These are phyloP conservation scores for Ophiostoma sp. DNA, from an alignment of 2,329 filamentous ascomycete genomes.

Conservation along the genomic window DNA sequence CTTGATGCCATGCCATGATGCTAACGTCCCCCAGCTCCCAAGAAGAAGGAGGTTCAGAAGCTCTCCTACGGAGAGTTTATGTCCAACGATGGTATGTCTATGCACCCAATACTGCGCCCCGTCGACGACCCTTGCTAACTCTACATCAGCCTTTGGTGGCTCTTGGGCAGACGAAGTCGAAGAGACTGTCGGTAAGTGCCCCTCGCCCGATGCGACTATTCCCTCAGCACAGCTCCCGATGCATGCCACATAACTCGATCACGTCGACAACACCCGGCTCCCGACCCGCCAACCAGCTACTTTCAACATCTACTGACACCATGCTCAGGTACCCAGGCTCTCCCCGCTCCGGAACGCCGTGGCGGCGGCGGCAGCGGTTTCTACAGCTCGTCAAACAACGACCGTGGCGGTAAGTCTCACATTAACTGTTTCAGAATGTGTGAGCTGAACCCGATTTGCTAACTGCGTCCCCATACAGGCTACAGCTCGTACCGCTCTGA, in stretches of 20 bases:
- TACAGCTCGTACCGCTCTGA: slow-evolving; percentile 54
- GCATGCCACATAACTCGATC: slow-evolving; percentile 13
- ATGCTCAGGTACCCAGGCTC: slow-evolving; percentile 50
- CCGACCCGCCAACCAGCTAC: not conserved
- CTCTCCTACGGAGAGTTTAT: slow-evolving; percentile 97
- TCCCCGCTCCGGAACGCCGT: slow-evolving; percentile 47
- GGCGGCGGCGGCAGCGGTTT: slow-evolving; percentile 32
- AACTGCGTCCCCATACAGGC: slow-evolving; percentile 7
- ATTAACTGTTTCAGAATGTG: not conserved
- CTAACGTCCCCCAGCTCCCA: slow-evolving; percentile 60
- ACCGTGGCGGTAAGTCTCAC: slow-evolving; percentile 26
- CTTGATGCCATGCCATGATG: slow-evolving; percentile 28
- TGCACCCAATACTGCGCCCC: not conserved
- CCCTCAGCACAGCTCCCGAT: not conserved
- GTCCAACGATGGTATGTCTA: slow-evolving; percentile 73
- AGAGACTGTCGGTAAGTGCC: slow-evolving; percentile 67
- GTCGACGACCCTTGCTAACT: slow-evolving; percentile 16
- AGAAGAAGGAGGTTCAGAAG: slow-evolving; percentile 91
- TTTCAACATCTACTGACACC: not conserved
- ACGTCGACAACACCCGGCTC: not conserved
- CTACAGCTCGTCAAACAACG: slow-evolving; percentile 27
- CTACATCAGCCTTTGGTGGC: slow-evolving; percentile 50
- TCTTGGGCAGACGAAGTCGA: slow-evolving; percentile 99
- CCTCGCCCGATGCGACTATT: not conserved
- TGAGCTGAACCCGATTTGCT: not conserved